Evolutionary conservation across 106 monocot genomes (phyloP).

Genomic region (Dioscorea alata): DNA sequence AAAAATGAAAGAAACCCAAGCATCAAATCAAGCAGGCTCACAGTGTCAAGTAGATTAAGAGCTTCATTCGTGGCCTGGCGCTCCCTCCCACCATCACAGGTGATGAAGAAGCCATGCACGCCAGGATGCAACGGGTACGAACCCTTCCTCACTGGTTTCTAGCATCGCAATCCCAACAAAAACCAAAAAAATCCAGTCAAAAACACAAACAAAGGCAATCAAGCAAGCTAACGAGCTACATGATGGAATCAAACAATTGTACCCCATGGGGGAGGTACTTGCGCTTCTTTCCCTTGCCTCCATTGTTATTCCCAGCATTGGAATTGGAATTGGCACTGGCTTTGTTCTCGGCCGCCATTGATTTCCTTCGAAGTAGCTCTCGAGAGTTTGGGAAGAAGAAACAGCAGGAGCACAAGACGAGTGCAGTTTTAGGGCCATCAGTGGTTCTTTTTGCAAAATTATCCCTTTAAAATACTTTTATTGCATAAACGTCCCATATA

Average conservation of each 20-base stretch:
- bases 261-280: slow-evolving; percentile 79
- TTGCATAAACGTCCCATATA: too few relatives aligned
- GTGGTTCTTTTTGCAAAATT: too few relatives aligned
- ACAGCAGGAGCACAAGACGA: too few relatives aligned
- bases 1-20: not conserved
- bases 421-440: too few relatives aligned
- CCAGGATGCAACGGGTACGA: slow-evolving; percentile 67
- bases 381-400: too few relatives aligned
- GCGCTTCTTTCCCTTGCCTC: slow-evolving; percentile 74
- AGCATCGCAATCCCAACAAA: not conserved
- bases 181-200: not conserved
- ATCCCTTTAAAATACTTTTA: too few relatives aligned
- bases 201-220: not conserved
- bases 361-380: not conserved
- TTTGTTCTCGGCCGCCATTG: slow-evolving; percentile 27
- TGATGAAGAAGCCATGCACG: slow-evolving; percentile 93
- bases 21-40: slow-evolving; percentile 7
- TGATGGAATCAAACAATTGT: not conserved
- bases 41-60: slow-evolving; percentile 67
- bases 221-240: not conserved
- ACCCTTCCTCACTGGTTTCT: slow-evolving; percentile 84
- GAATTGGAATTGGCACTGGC: not conserved
- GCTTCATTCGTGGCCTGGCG: slow-evolving; percentile 81
- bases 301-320: not conserved
- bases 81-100: slow-evolving; percentile 93